Percentiles rank a stretch among this genome's conserved stretches.
These are phyloP conservation scores for Pseudogymnoascus sp. DNA, from an alignment of 2,329 filamentous ascomycete species.

Conservation along the genomic window DNA sequence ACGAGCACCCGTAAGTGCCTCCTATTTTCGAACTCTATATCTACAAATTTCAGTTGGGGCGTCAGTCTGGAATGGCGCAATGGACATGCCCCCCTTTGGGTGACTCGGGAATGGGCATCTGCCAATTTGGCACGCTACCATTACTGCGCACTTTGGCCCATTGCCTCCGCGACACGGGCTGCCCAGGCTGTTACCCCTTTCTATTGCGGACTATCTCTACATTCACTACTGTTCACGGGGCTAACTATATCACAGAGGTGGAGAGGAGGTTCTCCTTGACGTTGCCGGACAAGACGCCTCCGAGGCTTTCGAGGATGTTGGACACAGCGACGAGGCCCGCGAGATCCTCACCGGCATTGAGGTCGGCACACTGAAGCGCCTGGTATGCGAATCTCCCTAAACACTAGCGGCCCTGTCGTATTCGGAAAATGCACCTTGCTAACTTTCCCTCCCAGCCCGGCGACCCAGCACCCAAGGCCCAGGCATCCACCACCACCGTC, in stretches of 20 bases:
- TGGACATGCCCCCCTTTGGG: background rate
- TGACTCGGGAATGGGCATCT: background rate
- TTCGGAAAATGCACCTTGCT: conserved; percentile 1
- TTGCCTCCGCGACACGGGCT: background rate
- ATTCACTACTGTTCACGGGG: background rate
- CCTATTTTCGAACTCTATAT: conserved; percentile 1
- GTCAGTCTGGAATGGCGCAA: background rate
- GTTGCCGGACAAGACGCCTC: conserved; percentile 93
- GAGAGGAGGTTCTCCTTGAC: conserved; percentile 95
- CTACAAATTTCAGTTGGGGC: background rate
- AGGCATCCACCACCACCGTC: conserved; percentile 40
- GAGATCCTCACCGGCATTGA: conserved; percentile 77
- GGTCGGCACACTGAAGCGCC: conserved; percentile 70
- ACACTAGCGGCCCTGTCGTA: conserved; percentile 8
- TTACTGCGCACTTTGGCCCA: background rate
- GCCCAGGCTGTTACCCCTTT: background rate
- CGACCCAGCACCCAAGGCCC: conserved; percentile 64
- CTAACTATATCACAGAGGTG: conserved; percentile 55
- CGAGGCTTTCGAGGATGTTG: conserved; percentile 98
- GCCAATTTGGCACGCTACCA: background rate
- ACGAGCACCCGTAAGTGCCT: conserved; percentile 79
- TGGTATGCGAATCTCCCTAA: conserved; percentile 45
- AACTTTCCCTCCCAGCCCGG: conserved; percentile 48
- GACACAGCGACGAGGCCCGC: conserved; percentile 95
- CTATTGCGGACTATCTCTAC: background rate